A percentile compares a stretch with the other conserved stretches of the same genome.
These are phyloP conservation scores for Lentinula detonsa DNA, from an alignment of 768 basidiomycete species.

Conservation along the genomic window DNA sequence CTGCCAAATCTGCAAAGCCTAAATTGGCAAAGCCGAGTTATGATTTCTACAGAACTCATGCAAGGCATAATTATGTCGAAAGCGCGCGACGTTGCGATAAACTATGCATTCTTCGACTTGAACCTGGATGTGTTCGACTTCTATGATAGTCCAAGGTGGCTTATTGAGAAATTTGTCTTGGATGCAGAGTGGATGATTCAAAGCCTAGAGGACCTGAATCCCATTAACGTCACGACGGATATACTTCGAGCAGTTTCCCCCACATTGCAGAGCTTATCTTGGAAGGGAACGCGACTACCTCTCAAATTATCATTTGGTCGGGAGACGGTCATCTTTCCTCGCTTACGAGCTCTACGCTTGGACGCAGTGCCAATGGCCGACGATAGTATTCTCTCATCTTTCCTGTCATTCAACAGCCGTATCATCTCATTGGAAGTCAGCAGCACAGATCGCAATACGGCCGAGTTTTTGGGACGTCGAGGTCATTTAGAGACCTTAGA, in stretches of 20 bases:
- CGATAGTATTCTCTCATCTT: constrained; percentile 6
- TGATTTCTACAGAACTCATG: constrained; percentile 11
- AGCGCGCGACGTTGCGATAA: constrained; percentile 19
- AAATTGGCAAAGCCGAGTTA: constrained; percentile 16
- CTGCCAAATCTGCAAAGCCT: constrained; percentile 22
- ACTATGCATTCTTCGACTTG: background rate
- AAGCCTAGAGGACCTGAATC: background rate
- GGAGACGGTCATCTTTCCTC: constrained; percentile 10
- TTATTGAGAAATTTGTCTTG: background rate
- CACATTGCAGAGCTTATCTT: background rate
- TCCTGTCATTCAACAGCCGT: constrained; percentile 4
- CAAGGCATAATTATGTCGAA: constrained; percentile 12
- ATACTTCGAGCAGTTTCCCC: background rate
- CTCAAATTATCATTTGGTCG: background rate
- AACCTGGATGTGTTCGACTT: constrained; percentile 1
- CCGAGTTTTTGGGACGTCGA: constrained; percentile 8
- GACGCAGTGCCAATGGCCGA: constrained; percentile 14
- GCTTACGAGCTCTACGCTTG: constrained; percentile 15
- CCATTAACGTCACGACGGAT: background rate
- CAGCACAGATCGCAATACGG: background rate
- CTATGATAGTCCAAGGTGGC: background rate
- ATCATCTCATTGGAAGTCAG: constrained; percentile 12
- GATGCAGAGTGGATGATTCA: background rate
- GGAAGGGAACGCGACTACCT: background rate
- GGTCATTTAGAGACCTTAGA: constrained; percentile 18